Evolutionary conservation across 257 asterid species (phyloP).

Genomic region (Solanum tarapatanum): DNA sequence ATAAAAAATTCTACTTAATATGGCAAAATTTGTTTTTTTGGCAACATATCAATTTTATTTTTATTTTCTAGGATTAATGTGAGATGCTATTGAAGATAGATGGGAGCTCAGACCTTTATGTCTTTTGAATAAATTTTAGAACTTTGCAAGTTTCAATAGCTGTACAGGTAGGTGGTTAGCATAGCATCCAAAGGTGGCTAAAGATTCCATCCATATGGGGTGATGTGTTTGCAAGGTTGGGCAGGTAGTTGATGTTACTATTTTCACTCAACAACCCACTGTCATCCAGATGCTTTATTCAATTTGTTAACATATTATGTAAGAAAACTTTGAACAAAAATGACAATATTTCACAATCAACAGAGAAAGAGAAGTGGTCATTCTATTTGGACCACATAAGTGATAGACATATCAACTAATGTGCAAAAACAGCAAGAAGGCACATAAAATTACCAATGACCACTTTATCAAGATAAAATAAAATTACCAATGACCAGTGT

Average conservation of each 20-base stretch:
- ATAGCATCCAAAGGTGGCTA: not conserved
- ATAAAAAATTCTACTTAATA: not conserved
- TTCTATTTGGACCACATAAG: not conserved
- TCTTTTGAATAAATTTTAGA: not conserved
- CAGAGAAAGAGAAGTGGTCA: not conserved
- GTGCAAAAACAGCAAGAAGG: not conserved
- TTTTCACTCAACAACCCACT: not conserved
- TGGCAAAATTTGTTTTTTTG: not conserved
- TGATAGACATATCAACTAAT: not conserved
- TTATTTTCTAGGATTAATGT: not conserved
- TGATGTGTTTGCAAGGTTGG: not conserved
- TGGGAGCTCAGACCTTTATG: not conserved
- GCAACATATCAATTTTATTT: not conserved
- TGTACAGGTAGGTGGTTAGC: not conserved
- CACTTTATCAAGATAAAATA: conserved; percentile 4
- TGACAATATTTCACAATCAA: not conserved
- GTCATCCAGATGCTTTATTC: not conserved
- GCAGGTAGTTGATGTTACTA: not conserved
- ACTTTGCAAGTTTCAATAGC: not conserved
- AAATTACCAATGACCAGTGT: conserved; percentile 90
- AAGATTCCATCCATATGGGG: not conserved
- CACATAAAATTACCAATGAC: conserved; percentile 63
- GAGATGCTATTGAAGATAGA: not conserved
- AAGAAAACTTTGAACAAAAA: not conserved
- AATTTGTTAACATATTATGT: not conserved